Percentiles rank a stretch among this genome's conserved stretches.
These are phyloP conservation scores for Vicia villosa DNA, from an alignment of 306 rosid species.

Conservation along the genomic window DNA sequence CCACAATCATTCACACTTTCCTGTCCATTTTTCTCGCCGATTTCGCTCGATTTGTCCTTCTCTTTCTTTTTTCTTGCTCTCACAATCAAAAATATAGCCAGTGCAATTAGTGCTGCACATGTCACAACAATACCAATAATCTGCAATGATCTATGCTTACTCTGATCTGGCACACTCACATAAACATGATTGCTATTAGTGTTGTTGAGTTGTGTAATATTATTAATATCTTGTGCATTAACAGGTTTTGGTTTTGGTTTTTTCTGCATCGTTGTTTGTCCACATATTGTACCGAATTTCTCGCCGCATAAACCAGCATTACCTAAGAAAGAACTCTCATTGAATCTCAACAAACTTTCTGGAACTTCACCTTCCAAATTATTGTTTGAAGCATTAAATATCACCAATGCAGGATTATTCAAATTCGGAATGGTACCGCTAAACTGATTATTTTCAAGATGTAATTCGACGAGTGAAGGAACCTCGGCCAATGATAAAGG, in stretches of 20 bases:
- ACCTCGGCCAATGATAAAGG: constrained; percentile 54
- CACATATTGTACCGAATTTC: constrained; percentile 43
- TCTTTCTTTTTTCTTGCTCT: constrained; percentile 35
- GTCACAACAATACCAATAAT: constrained; percentile 37
- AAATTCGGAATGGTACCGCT: constrained; percentile 58
- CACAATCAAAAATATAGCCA: constrained; percentile 29
- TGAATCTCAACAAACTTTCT: constrained; percentile 41
- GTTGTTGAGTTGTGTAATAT: neutral
- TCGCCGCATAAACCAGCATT: constrained; percentile 61
- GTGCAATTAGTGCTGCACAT: constrained; percentile 34
- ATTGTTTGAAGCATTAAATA: constrained; percentile 61
- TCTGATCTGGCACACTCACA: neutral
- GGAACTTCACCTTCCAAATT: constrained; percentile 77
- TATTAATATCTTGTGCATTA: neutral
- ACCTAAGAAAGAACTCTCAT: constrained; percentile 45
- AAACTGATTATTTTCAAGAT: constrained; percentile 67
- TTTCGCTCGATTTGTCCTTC: neutral
- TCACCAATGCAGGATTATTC: constrained; percentile 26
- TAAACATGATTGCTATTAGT: neutral
- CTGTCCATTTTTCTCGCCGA: neutral
- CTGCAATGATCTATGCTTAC: constrained; percentile 5
- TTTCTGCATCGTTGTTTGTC: neutral
- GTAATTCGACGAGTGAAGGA: constrained; percentile 55
- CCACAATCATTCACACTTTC: constrained; percentile 3
- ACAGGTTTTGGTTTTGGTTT: neutral